phyloP scores from a whole-genome alignment of 768 basidiomycete species.

The Hortiboletus campestris region DNA sequence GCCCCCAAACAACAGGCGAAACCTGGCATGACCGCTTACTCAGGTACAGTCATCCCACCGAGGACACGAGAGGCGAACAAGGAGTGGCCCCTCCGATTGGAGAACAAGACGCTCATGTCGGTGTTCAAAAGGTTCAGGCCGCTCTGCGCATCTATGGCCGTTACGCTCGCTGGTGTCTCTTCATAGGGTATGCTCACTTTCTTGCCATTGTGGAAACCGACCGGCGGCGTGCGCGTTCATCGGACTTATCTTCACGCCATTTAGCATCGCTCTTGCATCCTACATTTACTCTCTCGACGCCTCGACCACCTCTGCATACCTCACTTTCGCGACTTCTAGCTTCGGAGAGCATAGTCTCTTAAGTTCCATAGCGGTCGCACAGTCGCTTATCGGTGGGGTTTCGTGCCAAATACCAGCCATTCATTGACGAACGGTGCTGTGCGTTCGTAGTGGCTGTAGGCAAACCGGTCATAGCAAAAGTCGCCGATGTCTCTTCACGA shows the following conservation, averaged over 20 bases:
- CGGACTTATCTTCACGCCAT: neutral
- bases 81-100: neutral
- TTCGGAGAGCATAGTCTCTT: conserved; percentile 55
- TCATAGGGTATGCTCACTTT: conserved; percentile 45
- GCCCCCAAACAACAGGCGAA: conserved; percentile 1
- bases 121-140: conserved; percentile 50
- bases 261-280: conserved; percentile 59
- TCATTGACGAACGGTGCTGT: conserved; percentile 10
- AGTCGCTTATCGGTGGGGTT: conserved; percentile 51
- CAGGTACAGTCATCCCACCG: neutral
- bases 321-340: conserved; percentile 52
- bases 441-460: conserved; percentile 40
- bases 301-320: conserved; percentile 66
- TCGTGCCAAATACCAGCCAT: neutral
- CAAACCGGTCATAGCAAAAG: conserved; percentile 73
- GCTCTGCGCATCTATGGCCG: conserved; percentile 50
- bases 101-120: conserved; percentile 33
- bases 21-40: neutral
- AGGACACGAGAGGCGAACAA: neutral
- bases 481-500: conserved; percentile 69
- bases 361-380: conserved; percentile 52
- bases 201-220: neutral
- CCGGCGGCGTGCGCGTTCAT: neutral
- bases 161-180: conserved; percentile 58
- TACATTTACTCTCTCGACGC: conserved; percentile 78